Base-by-base conservation (phyloP, 2,329 filamentous ascomycete species). In the Aspergillus fischeri region DNA sequence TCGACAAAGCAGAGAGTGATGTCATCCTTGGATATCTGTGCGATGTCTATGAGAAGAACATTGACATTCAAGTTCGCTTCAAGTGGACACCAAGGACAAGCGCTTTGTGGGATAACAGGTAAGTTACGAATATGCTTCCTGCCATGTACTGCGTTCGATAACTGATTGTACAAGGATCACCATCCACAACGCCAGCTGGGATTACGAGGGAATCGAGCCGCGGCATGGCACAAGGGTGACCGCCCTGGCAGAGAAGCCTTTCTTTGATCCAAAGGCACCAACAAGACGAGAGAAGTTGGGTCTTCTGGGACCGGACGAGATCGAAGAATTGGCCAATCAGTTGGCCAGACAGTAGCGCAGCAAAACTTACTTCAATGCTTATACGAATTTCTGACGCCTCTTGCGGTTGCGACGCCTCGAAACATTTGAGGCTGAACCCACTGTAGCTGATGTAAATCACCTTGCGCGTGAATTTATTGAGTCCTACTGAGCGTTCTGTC, bases 141-240 rank as follows among this genome's bases (percentile, higher is more conserved):
- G 17, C 3, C 17, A 17, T 21, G 8, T 28, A 3, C 17, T 9
- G 7, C n/a, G 7, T 21, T 6, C 17, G 2, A 4, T 14, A 24
- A 14, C 52, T 63, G 50, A 62, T 53, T 24, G 24, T 32, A 17
- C 27, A 51, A 84, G 85, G 42, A 87, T 89, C 57, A 89, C 88
- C 0, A 90, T 90, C 41, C 87, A 91, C 63, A 90, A 89, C 60
- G 87, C 87, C 0, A 86, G 83, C 64, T 91, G 86, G 86, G 87
- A 91, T 63, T 90, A 90, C 65, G 86, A 83, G 35, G 86, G 86
- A 1, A 79, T 76, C 21, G 78, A 89, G 67, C 85, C 87, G 0
- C 78, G 88, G 42, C 88, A 91, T 68, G 88, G 88, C 2, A 91
- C 87, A 0, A 78, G 89, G 28, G 87, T 91, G 3, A 91, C 87